Conservation (phyloP, 2,329 filamentous ascomycete species). For the Aschersonia sp. region DNA sequence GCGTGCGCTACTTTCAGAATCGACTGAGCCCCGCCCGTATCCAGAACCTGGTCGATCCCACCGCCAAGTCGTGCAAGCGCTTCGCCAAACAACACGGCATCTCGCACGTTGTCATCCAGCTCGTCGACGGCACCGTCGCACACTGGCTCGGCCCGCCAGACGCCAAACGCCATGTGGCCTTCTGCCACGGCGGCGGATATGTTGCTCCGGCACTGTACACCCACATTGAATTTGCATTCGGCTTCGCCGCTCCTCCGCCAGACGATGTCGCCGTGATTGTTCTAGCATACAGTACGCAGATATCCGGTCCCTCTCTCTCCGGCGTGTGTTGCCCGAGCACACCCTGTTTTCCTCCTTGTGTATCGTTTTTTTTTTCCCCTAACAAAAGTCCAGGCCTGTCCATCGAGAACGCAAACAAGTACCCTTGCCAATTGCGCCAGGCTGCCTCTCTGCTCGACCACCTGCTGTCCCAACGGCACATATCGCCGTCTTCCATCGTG, state of each 20-base stretch:
- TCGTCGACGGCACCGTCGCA: conserved; percentile 1
- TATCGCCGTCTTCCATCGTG: conserved; percentile 1
- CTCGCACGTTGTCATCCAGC: not conserved
- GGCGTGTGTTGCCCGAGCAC: not conserved
- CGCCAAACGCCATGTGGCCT: not conserved
- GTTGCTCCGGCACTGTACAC: conserved; percentile 1
- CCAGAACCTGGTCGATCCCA: conserved; percentile 2
- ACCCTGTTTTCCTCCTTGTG: not conserved
- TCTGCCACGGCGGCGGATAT: conserved; percentile 3
- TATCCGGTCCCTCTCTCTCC: not conserved
- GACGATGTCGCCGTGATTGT: conserved; percentile 1
- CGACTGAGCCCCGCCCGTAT: not conserved
- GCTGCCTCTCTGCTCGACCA: conserved; percentile 1
- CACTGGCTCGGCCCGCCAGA: conserved; percentile 1
- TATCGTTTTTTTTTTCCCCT: not conserved
- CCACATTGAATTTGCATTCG: conserved; percentile 2
- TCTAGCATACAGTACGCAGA: conserved; percentile 1
- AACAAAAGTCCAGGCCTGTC: not conserved
- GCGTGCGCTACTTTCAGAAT: conserved; percentile 2
- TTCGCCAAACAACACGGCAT: conserved; percentile 1
- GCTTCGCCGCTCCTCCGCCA: not conserved
- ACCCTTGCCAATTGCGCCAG: conserved; percentile 3
- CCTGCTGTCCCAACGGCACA: not conserved
- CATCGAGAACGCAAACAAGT: conserved; percentile 1
- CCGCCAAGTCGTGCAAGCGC: not conserved